Base-by-base conservation (phyloP, 2,329 filamentous ascomycete genomes). In the Monilinia fructicola region DNA sequence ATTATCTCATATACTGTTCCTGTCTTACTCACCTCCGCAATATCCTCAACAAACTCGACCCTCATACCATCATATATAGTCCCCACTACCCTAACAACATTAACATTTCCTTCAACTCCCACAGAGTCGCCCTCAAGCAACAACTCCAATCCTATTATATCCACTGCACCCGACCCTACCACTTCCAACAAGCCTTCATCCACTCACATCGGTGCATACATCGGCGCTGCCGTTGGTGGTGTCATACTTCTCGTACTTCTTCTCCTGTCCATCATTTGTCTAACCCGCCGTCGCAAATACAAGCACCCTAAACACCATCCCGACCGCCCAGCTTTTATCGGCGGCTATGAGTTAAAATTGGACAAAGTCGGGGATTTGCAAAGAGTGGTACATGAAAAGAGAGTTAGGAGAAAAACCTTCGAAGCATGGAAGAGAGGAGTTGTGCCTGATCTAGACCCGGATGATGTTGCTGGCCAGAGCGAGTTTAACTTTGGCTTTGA, bases 391-490 rank as follows among this genome's bases (percentile, higher is more conserved):
- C 58, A 60, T 9, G 44, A 60, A 14, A 60, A 60, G 31, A 38
- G n/a, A 50, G 28, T 50, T 2, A 31, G 35, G 18, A 42, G 61
- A 18, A 6, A 35, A 21, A 64, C 50, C 23, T 55, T 64, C 12
- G 61, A 64, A 35, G 61, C 61, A 3, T 64, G 61, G 61, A 64
- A 64, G n/a, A 64, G 4, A 7, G 61, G 61, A 9, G 23, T 54
- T n/a, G 61, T 64, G 6, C 48, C 61, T 18, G 38, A 31, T 23
- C 16, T 50, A 2, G 44, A 60, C 10, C 9, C 44, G 16, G 14
- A 38, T 40, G n/a, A 50, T 40, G 16, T 40, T 2, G n/a, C 44
- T 4, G 44, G n/a, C 14, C 38, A 61, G 16, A 26, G 58, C 5
- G 44, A 38, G 26, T 38, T 61, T 3, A 38, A 48, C 26, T 1